Conservation (phyloP, 768 basidiomycete genomes). For the Pisolithus albus region DNA sequence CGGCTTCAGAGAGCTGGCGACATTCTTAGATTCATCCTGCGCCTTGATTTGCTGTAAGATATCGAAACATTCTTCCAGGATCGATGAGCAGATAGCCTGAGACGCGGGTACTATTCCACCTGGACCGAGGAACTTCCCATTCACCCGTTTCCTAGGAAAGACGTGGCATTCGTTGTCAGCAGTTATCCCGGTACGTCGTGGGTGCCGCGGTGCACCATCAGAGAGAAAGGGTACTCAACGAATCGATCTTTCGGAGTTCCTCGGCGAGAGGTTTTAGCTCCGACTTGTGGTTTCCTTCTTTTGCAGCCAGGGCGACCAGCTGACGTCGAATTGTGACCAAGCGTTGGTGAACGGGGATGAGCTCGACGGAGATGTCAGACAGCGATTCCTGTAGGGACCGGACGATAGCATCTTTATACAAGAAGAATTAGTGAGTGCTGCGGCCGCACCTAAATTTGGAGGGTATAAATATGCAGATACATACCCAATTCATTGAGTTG, state of each 20-base stretch:
- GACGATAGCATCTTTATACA: constrained; percentile 60
- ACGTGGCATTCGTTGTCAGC: neutral
- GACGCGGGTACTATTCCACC: constrained; percentile 86
- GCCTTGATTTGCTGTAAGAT: constrained; percentile 93
- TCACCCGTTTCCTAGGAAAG: constrained; percentile 70
- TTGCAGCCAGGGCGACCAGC: constrained; percentile 81
- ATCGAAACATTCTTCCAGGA: constrained; percentile 96
- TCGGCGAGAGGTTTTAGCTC: constrained; percentile 88
- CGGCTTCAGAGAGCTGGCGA: constrained; percentile 78
- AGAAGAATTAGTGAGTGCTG: neutral
- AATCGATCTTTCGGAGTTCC: constrained; percentile 92
- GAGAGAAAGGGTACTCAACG: constrained; percentile 59
- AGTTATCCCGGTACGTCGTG: constrained; percentile 15
- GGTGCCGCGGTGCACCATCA: constrained; percentile 7
- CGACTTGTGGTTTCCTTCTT: constrained; percentile 75
- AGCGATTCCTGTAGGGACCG: constrained; percentile 76
- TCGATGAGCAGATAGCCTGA: constrained; percentile 84
- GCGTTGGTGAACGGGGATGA: constrained; percentile 84
- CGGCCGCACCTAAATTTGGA: constrained; percentile 6
- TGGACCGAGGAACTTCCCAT: constrained; percentile 91
- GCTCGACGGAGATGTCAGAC: constrained; percentile 81
- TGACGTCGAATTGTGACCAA: constrained; percentile 84
- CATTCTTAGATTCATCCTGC: constrained; percentile 82
- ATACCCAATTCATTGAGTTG: constrained; percentile 89
- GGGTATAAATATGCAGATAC: constrained; percentile 24